phyloP scores from a whole-genome alignment of 2,329 filamentous ascomycete species.

The Botrytis pseudocinerea region DNA sequence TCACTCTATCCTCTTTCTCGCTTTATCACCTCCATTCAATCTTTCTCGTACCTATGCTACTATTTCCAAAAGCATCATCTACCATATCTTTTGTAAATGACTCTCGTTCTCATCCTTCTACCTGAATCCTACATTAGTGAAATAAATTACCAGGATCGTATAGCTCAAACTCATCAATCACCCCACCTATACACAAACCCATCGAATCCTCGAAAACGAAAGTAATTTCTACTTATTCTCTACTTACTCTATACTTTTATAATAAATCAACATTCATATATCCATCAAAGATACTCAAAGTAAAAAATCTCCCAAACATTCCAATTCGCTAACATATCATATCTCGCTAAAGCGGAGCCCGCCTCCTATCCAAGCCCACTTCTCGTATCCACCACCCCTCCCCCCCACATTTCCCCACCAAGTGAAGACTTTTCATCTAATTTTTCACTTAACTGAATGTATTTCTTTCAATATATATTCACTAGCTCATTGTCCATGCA shows the following conservation, averaged over 20 bases:
- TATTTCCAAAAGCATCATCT: no score
- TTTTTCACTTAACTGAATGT: accelerated
- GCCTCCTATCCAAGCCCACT: neutral
- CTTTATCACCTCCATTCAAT: no score
- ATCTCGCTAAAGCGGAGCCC: neutral
- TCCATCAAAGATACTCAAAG: neutral
- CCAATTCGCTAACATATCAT: neutral
- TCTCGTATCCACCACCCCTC: neutral
- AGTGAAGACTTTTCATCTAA: neutral
- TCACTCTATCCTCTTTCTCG: no score
- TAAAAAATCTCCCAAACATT: accelerated
- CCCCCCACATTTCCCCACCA: neutral
- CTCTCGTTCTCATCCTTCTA: no score
- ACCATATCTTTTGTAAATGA: no score
- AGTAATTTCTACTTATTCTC: neutral
- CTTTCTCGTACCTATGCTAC: no score
- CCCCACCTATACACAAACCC: neutral
- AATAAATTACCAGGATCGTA: neutral
- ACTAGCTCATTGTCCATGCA: neutral
- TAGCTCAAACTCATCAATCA: neutral
- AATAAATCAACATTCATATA: neutral
- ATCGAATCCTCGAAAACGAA: neutral
- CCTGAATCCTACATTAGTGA: no score
- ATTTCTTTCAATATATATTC: accelerated
- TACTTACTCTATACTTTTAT: neutral